phyloP scores from a whole-genome alignment of 306 rosid species.

The Lupinus albus region DNA sequence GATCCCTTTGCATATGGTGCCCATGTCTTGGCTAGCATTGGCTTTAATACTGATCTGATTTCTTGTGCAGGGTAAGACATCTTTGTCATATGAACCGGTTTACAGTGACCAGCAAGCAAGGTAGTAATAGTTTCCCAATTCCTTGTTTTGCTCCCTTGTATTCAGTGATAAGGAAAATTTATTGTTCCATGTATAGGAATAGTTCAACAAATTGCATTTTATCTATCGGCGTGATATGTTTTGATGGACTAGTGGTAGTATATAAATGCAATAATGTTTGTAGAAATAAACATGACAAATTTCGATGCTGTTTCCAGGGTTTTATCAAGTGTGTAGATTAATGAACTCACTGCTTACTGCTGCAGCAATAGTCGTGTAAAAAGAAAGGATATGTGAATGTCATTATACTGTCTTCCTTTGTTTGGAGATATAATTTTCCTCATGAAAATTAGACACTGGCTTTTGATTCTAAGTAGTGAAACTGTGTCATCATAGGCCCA shows the following conservation, averaged over 20 bases:
- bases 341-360: too few species aligned
- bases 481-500: neutral
- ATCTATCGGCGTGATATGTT: neutral
- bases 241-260: slow-evolving; percentile 15
- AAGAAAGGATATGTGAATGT: too few species aligned
- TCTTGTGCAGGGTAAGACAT: slow-evolving; percentile 51
- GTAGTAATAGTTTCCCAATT: slow-evolving; percentile 38
- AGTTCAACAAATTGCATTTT: slow-evolving; percentile 9
- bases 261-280: slow-evolving; percentile 5
- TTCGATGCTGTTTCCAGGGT: too few species aligned
- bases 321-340: too few species aligned
- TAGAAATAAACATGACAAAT: neutral
- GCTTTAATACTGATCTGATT: slow-evolving; percentile 22
- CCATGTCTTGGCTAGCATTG: neutral
- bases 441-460: too few species aligned
- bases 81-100: slow-evolving; percentile 50
- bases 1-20: slow-evolving; percentile 11
- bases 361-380: too few species aligned
- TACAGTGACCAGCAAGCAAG: slow-evolving; percentile 54
- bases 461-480: too few species aligned
- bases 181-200: slow-evolving; percentile 14
- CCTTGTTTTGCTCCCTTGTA: slow-evolving; percentile 5
- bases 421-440: too few species aligned
- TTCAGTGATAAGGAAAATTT: neutral
- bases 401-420: too few species aligned